Base-by-base conservation (phyloP, 1,284 basidiomycete genomes). In the Cryptococcus hybrid region DNA sequence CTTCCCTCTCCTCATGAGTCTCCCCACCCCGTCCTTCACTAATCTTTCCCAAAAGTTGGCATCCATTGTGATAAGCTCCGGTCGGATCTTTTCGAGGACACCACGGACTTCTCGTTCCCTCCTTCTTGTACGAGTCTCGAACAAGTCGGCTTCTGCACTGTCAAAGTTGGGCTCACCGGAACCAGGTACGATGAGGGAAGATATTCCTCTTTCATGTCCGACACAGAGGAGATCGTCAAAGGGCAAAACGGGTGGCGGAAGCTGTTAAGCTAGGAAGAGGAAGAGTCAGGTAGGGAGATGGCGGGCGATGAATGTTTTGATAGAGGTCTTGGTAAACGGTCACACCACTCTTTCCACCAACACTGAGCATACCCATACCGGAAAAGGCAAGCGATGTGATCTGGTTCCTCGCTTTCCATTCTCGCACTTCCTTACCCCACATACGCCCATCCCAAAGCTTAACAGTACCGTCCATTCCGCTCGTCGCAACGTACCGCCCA, bases 371-470 rank as follows among this genome's bases (percentile, higher is more conserved):
- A 0, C 95, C 95, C 63, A 86, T 86, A 62, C 88, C 86, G 65
- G 80, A 82, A 69, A 78, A 84, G 12, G 69, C 61, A 1, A 81
- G 53, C 1, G 65, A 67, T 3, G 65, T 62, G 9, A 47, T 86
- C 84, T 60, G 78, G 46, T 79, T 76, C 56, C 91, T 82, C 12
- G 87, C 82, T 9, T 75, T 80, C 92, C 93, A 97, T 60, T 88
- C 85, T 52, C 90, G 80, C 38, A 96, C 84, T 2, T 88, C 85
- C 34, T 88, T 88, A 65, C 89, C 92, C 88, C 94, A 95, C 81
- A 92, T 97, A 52, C 96, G 80, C 69, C 87, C 90, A 79, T 99
- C 96, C 96, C 95, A 99, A 6, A 86, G 83, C 72, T 98, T 99
- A 61, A 99, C 89, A 0, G 80, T 84, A 0, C 92, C 90, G 67